Conservation (phyloP, 305 asterid genomes). For the Fraxinus angustifolia region DNA sequence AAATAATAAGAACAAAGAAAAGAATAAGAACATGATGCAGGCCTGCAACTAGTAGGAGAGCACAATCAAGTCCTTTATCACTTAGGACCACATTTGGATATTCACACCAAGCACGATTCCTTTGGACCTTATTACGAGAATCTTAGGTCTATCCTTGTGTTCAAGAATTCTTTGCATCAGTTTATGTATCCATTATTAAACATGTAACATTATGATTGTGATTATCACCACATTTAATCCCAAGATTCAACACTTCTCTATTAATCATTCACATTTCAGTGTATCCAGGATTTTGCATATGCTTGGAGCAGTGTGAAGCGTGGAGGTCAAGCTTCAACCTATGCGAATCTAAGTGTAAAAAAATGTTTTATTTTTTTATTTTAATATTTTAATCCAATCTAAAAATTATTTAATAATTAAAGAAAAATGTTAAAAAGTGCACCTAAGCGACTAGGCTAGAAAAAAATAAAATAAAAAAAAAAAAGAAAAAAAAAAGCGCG, state of each 20-base stretch:
- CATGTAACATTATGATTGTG: not conserved
- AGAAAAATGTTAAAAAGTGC: not conserved
- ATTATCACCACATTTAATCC: not conserved
- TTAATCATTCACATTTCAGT: not conserved
- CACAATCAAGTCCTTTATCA: not conserved
- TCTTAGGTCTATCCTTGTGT: not conserved
- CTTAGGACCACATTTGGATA: not conserved
- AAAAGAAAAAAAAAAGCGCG: no score
- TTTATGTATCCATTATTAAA: not conserved
- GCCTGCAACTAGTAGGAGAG: not conserved
- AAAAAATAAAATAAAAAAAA: no score
- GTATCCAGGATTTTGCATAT: not conserved
- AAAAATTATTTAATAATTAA: no score
- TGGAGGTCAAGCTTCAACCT: not conserved
- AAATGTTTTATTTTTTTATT: not conserved
- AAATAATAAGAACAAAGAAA: not conserved
- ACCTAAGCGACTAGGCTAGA: not conserved
- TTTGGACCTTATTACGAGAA: not conserved
- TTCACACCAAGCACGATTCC: not conserved
- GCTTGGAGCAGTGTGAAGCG: not conserved
- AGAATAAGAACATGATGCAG: not conserved
- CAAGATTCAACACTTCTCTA: not conserved
- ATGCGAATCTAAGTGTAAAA: not conserved
- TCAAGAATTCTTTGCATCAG: not conserved
- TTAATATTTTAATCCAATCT: not conserved